Percentiles rank a stretch among this genome's conserved stretches.
These are phyloP conservation scores for Cephaloascus fragrans DNA, from an alignment of 805 yeast species.

Conservation along the genomic window DNA sequence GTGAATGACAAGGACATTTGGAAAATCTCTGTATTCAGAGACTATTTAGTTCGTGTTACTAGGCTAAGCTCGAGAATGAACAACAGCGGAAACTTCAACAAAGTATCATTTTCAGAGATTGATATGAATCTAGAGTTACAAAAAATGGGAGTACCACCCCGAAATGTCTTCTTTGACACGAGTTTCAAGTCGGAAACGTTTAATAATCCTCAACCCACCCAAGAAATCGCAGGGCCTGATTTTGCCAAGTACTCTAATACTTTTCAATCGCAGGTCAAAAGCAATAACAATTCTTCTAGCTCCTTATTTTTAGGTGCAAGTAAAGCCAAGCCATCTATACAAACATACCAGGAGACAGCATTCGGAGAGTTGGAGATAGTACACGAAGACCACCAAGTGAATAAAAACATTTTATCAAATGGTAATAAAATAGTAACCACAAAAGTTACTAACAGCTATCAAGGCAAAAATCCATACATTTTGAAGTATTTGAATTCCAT, in stretches of 20 bases:
- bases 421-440: constrained; percentile 17
- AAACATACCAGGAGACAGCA: constrained; percentile 27
- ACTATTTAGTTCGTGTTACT: constrained; percentile 55
- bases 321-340: constrained; percentile 27
- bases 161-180: constrained; percentile 42
- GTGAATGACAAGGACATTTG: constrained; percentile 64
- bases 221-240: neutral
- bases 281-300: constrained; percentile 8
- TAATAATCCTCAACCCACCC: neutral
- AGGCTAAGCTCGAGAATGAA: constrained; percentile 23
- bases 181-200: neutral
- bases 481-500: constrained; percentile 43
- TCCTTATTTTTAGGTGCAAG: constrained; percentile 22
- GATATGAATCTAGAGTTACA: constrained; percentile 12
- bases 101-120: constrained; percentile 2
- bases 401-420: constrained; percentile 5
- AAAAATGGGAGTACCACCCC: constrained; percentile 31
- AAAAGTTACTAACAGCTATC: constrained; percentile 46
- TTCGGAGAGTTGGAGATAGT: constrained; percentile 31
- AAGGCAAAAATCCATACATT: constrained; percentile 59
- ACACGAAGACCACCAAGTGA: constrained; percentile 5
- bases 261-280: neutral
- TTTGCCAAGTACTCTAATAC: neutral
- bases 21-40: constrained; percentile 68
- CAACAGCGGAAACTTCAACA: neutral